phyloP scores from a whole-genome alignment of 257 asterid genomes.

The Solanum rostratum region DNA sequence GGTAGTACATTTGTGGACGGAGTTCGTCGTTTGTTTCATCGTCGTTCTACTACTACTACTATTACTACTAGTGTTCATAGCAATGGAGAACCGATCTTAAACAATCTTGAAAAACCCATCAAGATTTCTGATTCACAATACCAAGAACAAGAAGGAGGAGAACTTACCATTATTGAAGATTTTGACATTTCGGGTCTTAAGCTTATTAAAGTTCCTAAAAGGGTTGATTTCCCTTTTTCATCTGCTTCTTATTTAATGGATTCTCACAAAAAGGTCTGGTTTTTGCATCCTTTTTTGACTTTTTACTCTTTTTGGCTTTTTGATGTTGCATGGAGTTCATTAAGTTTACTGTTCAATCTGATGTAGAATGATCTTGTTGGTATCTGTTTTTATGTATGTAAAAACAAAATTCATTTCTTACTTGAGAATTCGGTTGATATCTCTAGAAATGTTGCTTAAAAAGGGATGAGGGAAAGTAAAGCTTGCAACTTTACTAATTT shows the following conservation, averaged over 20 bases:
- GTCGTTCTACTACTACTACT: slow-evolving; percentile 24
- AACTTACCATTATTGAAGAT: slow-evolving; percentile 30
- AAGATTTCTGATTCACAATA: background rate
- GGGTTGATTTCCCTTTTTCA: slow-evolving; percentile 35
- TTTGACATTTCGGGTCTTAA: slow-evolving; percentile 66
- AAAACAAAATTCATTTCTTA: background rate
- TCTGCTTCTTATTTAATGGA: slow-evolving; percentile 37
- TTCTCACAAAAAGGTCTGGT: slow-evolving; percentile 56
- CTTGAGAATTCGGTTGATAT: background rate
- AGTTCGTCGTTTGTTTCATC: slow-evolving; percentile 74
- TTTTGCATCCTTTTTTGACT: background rate
- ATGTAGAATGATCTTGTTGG: background rate
- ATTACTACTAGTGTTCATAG: slow-evolving; percentile 8
- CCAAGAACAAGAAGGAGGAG: background rate
- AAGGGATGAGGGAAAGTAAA: background rate
- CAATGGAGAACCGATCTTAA: slow-evolving; percentile 22
- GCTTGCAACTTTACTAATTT: background rate
- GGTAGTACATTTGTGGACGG: slow-evolving; percentile 78
- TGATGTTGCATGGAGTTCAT: background rate
- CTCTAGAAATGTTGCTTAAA: background rate
- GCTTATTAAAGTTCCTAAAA: slow-evolving; percentile 53
- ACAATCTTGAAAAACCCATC: background rate
- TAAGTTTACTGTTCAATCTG: background rate
- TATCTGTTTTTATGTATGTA: background rate
- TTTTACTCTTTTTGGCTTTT: background rate